These are phyloP conservation scores for Backusella macrospora DNA, from an alignment of 192 early-diverging fungal genomes.

Conservation along the genomic window DNA sequence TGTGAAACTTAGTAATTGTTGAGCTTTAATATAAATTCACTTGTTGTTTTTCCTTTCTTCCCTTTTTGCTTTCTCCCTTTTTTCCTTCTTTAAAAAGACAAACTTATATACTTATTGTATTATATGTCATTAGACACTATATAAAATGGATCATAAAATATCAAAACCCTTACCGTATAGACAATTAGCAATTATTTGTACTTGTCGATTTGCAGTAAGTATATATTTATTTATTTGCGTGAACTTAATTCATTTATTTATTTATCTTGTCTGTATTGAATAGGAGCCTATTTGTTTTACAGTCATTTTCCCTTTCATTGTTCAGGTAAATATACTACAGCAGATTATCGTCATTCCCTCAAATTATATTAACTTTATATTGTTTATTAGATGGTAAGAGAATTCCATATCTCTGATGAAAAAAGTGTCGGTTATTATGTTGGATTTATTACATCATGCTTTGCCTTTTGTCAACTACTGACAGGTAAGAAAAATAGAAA, in stretches of 20 bases:
- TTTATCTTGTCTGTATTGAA: background rate
- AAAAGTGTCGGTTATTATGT: constrained; percentile 50
- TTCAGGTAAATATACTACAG: constrained; percentile 17
- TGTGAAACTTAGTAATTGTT: background rate
- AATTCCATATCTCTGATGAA: constrained; percentile 65
- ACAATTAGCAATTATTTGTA: constrained; percentile 27
- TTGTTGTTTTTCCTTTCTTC: background rate
- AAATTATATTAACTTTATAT: background rate
- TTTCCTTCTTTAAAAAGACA: background rate
- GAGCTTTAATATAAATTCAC: background rate
- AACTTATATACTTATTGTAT: background rate
- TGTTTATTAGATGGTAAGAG: constrained; percentile 49
- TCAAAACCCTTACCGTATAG: constrained; percentile 21
- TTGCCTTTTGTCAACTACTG: constrained; percentile 54
- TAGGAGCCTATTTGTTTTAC: constrained; percentile 41
- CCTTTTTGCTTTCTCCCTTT: background rate
- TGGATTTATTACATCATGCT: constrained; percentile 50
- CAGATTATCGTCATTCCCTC: background rate
- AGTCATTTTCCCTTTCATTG: constrained; percentile 36
- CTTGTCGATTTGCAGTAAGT: constrained; percentile 29
- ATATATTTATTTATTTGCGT: background rate
- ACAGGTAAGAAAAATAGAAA: constrained; percentile 37
- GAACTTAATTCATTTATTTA: background rate
- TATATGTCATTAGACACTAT: background rate
- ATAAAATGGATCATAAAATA: constrained; percentile 12